phyloP scores from a whole-genome alignment of 2,329 filamentous ascomycete species.

The Neopestalotiopsis sp. region DNA sequence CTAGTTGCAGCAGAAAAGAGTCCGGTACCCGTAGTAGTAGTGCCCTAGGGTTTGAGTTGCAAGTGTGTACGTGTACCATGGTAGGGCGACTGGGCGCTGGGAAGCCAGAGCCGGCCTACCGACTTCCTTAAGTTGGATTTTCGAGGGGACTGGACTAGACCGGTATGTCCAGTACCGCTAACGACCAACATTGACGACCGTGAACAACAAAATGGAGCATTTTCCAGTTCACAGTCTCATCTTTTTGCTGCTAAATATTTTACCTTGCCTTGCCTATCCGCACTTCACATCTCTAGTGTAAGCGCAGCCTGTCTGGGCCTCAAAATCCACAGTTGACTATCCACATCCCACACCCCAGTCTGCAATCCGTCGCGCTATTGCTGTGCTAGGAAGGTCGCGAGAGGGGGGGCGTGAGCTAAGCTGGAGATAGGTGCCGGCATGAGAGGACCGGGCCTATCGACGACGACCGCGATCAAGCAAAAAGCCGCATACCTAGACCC shows the following conservation, averaged over 20 bases:
- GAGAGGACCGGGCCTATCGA: constrained; percentile 21
- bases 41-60: neutral
- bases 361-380: constrained; percentile 11
- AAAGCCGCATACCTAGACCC: constrained; percentile 30
- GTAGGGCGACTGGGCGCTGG: neutral
- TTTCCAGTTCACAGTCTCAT: neutral
- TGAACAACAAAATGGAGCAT: neutral
- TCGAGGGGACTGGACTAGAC: neutral
- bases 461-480: constrained; percentile 30
- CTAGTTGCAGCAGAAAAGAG: constrained; percentile 3
- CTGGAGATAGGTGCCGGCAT: constrained; percentile 16
- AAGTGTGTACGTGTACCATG: neutral
- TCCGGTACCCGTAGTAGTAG: neutral
- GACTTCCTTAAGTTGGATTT: constrained; percentile 3
- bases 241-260: constrained; percentile 8
- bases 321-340: neutral
- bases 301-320: neutral
- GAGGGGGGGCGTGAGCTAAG: constrained; percentile 2
- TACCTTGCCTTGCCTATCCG: constrained; percentile 16
- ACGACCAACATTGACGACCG: neutral
- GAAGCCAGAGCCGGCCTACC: constrained; percentile 8
- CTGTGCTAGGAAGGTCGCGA: constrained; percentile 18
- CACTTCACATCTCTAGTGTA: constrained; percentile 17
- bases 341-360: neutral
- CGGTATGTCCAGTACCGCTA: too few relatives aligned